Base-by-base conservation (phyloP, 352 stramenopile species). In the Pythium dissotocum region DNA sequence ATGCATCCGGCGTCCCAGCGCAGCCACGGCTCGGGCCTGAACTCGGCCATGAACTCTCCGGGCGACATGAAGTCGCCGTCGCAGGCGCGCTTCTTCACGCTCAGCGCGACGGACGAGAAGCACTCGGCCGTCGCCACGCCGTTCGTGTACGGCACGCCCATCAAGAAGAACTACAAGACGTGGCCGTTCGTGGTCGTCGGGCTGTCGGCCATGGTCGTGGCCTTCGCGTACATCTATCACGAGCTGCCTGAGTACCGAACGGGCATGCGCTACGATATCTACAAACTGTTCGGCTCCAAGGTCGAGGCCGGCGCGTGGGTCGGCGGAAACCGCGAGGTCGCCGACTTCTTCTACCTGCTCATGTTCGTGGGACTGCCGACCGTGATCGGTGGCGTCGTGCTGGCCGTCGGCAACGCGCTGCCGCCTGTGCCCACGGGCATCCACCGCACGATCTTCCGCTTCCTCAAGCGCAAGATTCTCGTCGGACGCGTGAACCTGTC, bases 381-480 rank as follows among this genome's bases (percentile, higher is more conserved):
- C 18, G 88, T 92, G 79, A 66, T 93, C 42, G 86, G 83, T 6
- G 86, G 84, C 30, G 85, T 89, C 62, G 78, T 77, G 4, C 72
- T 94, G 16, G 79, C 86, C 2, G 65, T 84, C 13, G 86, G 80
- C 16, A 77, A 94, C 52, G 86, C 86, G 33, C 62, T 94, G 21
- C 86, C 86, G 48, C 86, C 86, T 2, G 82, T 93, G 24, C 82
- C 86, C 2, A 88, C 76, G 14, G 86, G 86, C 63, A 77, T 82
- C 30, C 81, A 92, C 63, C 86, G 86, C 62, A 90, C 78, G 38
- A 49, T 90, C 55, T 87, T 89, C 70, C 82, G 86, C 18, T 94
- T 93, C 71, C 77, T 94, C 40, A 94, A 94, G 76, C 82, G 85
- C 67, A 90, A 92, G 74, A 78, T 94, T 60, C 73, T 87, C 58